These are phyloP conservation scores for Rhizopogon salebrosus DNA, from an alignment of 768 basidiomycete species.

Conservation along the genomic window DNA sequence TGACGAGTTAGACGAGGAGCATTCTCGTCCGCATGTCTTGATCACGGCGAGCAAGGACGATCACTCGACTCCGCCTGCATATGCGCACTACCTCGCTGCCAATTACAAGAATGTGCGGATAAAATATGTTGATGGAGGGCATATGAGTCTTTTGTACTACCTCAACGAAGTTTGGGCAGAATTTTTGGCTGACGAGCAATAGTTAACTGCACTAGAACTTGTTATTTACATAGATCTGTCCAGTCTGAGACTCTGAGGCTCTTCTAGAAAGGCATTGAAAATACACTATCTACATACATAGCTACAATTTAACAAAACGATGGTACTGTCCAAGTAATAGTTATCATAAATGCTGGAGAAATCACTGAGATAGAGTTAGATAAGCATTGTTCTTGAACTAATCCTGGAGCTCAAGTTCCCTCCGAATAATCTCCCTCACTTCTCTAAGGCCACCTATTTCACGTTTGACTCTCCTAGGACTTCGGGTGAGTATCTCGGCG, in stretches of 20 bases:
- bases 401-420: constrained; percentile 70
- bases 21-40: constrained; percentile 40
- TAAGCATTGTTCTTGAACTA: constrained; percentile 14
- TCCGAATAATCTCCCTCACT: constrained; percentile 76
- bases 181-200: constrained; percentile 16
- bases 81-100: constrained; percentile 45
- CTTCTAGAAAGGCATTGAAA: not conserved
- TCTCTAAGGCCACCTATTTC: constrained; percentile 72
- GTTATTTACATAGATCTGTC: too few species aligned
- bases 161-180: constrained; percentile 43
- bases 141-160: constrained; percentile 40
- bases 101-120: constrained; percentile 40
- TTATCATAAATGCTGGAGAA: constrained; percentile 16
- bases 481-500: constrained; percentile 59
- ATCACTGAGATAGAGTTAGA: constrained; percentile 14
- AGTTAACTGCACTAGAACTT: not conserved
- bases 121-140: constrained; percentile 42
- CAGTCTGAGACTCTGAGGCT: too few species aligned
- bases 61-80: constrained; percentile 32
- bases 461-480: constrained; percentile 65
- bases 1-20: constrained; percentile 37
- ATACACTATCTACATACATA: not conserved
- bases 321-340: not conserved
- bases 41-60: constrained; percentile 41
- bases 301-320: not conserved